Percentiles rank a stretch among this genome's conserved stretches.
Evolutionary conservation across 441 rosid species (phyloP).

Genomic region (Manihot esculenta): DNA sequence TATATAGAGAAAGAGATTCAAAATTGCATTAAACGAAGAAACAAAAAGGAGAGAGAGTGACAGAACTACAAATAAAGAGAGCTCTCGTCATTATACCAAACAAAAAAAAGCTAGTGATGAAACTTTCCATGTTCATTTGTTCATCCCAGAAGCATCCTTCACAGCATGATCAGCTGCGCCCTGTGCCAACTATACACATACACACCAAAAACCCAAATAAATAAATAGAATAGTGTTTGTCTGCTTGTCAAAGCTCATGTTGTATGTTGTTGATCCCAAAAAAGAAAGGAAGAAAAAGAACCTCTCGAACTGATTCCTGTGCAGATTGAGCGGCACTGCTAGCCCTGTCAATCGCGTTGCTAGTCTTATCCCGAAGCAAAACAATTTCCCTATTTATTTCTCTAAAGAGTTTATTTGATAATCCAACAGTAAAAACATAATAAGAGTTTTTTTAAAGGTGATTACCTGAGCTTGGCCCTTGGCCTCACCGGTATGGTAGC

Average conservation of each 20-base stretch:
- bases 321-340: slow-evolving; percentile 60
- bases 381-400: background rate
- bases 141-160: slow-evolving; percentile 64
- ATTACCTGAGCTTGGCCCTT: slow-evolving; percentile 69
- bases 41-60: background rate
- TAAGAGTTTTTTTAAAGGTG: background rate
- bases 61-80: slow-evolving; percentile 13
- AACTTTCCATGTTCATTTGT: slow-evolving; percentile 39
- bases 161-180: slow-evolving; percentile 65
- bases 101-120: background rate
- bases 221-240: too few species aligned
- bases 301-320: slow-evolving; percentile 59
- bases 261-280: too few species aligned
- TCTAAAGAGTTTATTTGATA: too few species aligned
- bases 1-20: background rate
- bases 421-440: background rate
- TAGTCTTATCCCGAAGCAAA: slow-evolving; percentile 55
- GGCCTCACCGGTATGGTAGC: slow-evolving; percentile 63
- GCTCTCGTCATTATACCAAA: slow-evolving; percentile 17
- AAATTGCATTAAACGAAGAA: background rate
- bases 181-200: too few species aligned
- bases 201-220: too few species aligned
- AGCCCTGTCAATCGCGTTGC: slow-evolving; percentile 56
- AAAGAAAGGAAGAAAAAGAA: slow-evolving; percentile 1
- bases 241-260: too few species aligned